Percentiles rank a stretch among this genome's conserved stretches.
Evolutionary conservation across 306 rosid genomes (phyloP).

Genomic region (Medicago arabica): DNA sequence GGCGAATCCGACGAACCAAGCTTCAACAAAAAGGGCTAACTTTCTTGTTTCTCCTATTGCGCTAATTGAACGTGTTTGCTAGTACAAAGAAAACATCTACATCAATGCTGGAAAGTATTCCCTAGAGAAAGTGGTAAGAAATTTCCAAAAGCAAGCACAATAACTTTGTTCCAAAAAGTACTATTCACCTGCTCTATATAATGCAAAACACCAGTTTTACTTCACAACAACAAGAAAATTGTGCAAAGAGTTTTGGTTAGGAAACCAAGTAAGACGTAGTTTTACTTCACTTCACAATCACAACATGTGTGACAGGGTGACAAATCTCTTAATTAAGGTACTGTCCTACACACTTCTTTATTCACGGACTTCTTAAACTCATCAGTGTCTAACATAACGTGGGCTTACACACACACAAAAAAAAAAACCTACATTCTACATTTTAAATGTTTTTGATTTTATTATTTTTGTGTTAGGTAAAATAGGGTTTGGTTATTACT

Average conservation of each 20-base stretch:
- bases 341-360: constrained; percentile 31
- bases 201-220: constrained; percentile 25
- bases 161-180: background rate
- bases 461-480: constrained; percentile 13
- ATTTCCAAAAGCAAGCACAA: constrained; percentile 12
- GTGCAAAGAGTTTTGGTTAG: background rate
- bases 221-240: background rate
- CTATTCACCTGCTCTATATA: constrained; percentile 29
- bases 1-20: no score
- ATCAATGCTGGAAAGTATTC: constrained; percentile 24
- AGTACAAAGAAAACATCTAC: constrained; percentile 8
- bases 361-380: background rate
- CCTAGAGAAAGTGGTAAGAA: constrained; percentile 34
- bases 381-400: constrained; percentile 1
- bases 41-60: no score
- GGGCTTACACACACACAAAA: no score
- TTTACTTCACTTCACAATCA: constrained; percentile 15
- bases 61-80: no score
- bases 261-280: constrained; percentile 8
- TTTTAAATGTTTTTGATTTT: background rate
- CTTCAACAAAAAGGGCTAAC: no score
- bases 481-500: constrained; percentile 16
- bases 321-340: constrained; percentile 15
- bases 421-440: background rate
- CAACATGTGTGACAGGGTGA: background rate